Evolutionary conservation across 352 stramenopile genomes (phyloP), one percentile per base, ranked within the genome.

Genomic region (Globisporangium abappressorium): DNA sequence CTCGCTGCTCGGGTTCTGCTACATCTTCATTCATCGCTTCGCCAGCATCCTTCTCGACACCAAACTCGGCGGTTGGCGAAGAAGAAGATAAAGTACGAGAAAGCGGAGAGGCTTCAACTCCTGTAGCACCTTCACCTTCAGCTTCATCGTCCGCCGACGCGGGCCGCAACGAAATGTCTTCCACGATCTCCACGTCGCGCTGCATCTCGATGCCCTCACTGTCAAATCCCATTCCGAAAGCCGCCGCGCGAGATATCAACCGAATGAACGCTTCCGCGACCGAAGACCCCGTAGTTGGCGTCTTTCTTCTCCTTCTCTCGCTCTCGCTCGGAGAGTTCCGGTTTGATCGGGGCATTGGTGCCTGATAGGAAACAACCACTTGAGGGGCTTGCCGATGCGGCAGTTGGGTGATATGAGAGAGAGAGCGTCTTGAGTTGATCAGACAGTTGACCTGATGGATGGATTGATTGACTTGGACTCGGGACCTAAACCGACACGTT

Each of bases 151-250:
- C 20, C 5, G 5, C 11, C 8, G 5, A 5, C 18, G 62, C 8
- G 5, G 12, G 26, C 11, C 24, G 14, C 47, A 47, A 12, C 8
- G 36, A 33, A 12, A 56, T 47, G 26, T 62, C 51, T 24, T 68
- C 3, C n/a, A 68, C 53, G 20, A 62, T 28, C 20, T 68, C 62
- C 47, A 56, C 49, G 24, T 60, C 38, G 18, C 28, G 15, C 24
- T 56, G 57, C 41, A 18, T 57, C 49, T 36, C 30, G n/a, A 24
- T 26, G 7, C 49, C 14, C 5, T 58, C 62, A 28, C 1, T 34
- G 18, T 56, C 24, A 18, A 41, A 20, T 0, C 62, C 30, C 62
- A 67, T 54, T 24, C 53, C 53, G 51, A 67, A 20, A 9, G 24
- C 28, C 11, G 62, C 62, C 30, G 60, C 60, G 5, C 47, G 49